Evolutionary conservation across 257 asterid genomes (phyloP).

Genomic region (Schizonepeta tenuifolia): DNA sequence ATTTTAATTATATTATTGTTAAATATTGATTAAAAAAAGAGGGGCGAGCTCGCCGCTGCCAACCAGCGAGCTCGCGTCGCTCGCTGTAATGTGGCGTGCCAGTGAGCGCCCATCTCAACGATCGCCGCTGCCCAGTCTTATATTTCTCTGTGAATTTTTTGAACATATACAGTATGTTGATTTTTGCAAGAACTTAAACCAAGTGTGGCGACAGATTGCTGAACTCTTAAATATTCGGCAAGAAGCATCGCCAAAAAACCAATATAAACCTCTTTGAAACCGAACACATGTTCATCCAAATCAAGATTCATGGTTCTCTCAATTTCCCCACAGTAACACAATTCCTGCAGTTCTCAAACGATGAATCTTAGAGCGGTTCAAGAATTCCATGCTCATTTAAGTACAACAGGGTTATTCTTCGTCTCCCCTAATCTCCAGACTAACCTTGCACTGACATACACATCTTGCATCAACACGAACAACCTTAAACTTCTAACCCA

Average conservation of each 20-base stretch:
- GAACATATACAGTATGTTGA: too few relatives aligned
- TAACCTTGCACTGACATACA: constrained; percentile 51
- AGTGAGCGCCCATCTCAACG: too few relatives aligned
- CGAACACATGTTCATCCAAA: constrained; percentile 24
- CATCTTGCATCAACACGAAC: constrained; percentile 33
- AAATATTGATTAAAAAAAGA: too few relatives aligned
- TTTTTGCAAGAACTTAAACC: too few relatives aligned
- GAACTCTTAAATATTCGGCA: neutral
- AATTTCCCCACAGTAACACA: constrained; percentile 45
- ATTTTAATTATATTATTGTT: too few relatives aligned
- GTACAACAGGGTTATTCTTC: constrained; percentile 55
- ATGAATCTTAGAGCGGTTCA: constrained; percentile 53
- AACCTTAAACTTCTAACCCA: constrained; percentile 35
- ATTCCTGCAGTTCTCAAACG: constrained; percentile 53
- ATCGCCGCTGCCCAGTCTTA: too few relatives aligned
- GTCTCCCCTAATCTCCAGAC: constrained; percentile 67
- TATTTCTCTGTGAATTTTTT: too few relatives aligned
- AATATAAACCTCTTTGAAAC: neutral
- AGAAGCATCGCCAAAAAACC: neutral
- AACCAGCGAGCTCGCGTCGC: too few relatives aligned
- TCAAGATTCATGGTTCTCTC: constrained; percentile 32
- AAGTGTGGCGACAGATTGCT: neutral
- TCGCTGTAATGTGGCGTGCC: too few relatives aligned
- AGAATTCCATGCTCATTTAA: constrained; percentile 52
- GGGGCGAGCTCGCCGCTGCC: too few relatives aligned